Evolutionary conservation across 768 basidiomycete genomes (phyloP).

Genomic region (Boletus subcaerulescens): DNA sequence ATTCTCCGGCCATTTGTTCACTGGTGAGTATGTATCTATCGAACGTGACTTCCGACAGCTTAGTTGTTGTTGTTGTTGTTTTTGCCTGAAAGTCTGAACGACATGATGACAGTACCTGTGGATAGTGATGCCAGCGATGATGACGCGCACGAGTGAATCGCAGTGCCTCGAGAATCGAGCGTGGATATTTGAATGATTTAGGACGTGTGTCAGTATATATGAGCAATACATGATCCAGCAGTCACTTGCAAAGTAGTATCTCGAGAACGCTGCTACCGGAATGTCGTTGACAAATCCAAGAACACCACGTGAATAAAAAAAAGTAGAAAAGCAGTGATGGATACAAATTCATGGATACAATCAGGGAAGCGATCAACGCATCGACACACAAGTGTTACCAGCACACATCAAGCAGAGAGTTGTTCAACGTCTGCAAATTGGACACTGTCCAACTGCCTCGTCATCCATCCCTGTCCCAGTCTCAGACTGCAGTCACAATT

Average conservation of each 20-base stretch:
- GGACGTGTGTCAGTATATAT: background rate
- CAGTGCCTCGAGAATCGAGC: background rate
- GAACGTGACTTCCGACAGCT: background rate
- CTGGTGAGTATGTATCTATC: conserved; percentile 44
- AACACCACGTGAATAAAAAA: background rate
- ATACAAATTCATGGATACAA: background rate
- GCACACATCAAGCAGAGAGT: background rate
- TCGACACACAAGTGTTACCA: conserved; percentile 4
- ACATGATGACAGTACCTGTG: conserved; percentile 59
- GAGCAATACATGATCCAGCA: background rate
- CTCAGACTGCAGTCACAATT: conserved; percentile 12
- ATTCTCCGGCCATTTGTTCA: conserved; percentile 77
- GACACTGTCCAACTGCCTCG: conserved; percentile 5
- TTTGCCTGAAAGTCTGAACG: conserved; percentile 52
- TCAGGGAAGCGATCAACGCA: conserved; percentile 18
- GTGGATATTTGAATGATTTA: conserved; percentile 4
- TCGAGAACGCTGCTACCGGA: background rate
- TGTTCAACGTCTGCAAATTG: background rate
- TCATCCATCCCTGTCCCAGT: background rate
- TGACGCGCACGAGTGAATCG: conserved; percentile 6
- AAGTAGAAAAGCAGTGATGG: background rate
- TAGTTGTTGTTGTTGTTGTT: background rate
- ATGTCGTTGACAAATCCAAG: background rate
- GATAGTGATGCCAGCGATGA: conserved; percentile 16
- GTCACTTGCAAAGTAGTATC: background rate